phyloP scores from a whole-genome alignment of 768 basidiomycete species.

The Boletus reticulatus region DNA sequence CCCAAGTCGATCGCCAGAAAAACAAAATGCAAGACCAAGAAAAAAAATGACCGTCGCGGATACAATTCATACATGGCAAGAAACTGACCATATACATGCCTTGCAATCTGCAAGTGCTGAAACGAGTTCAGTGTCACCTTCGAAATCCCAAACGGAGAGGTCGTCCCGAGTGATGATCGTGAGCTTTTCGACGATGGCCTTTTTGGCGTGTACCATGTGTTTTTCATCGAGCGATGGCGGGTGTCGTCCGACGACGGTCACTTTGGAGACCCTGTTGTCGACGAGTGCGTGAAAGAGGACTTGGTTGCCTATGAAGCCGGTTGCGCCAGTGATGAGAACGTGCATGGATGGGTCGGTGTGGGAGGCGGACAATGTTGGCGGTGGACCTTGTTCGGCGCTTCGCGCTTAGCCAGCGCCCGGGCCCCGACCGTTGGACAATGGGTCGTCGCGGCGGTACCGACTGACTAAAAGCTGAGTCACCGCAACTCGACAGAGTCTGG shows the following conservation, averaged over 20 bases:
- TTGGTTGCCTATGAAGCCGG: conserved; percentile 25
- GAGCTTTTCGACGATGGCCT: conserved; percentile 20
- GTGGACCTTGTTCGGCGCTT: too few relatives aligned
- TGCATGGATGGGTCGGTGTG: conserved; percentile 12
- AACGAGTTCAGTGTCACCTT: conserved; percentile 21
- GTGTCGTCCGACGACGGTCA: conserved; percentile 23
- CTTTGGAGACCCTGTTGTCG: conserved; percentile 24
- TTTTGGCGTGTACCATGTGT: conserved; percentile 8
- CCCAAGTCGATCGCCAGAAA: neutral
- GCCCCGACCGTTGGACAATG: too few relatives aligned
- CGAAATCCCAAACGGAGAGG: conserved; percentile 26
- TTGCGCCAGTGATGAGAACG: conserved; percentile 26
- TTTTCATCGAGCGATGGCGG: conserved; percentile 23
- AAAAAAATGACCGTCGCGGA: too few relatives aligned
- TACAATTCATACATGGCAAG: neutral
- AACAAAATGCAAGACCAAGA: too few relatives aligned
- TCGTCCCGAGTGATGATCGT: conserved; percentile 23
- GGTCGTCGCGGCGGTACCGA: too few relatives aligned
- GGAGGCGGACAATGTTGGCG: too few relatives aligned
- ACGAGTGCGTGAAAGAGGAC: conserved; percentile 16
- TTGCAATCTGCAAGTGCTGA: conserved; percentile 21
- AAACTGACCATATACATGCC: conserved; percentile 25
- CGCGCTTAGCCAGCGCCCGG: too few relatives aligned
- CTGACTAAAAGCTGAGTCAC: too few relatives aligned
- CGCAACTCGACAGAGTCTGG: too few relatives aligned